Percentiles rank a stretch among this genome's conserved stretches.
These are phyloP conservation scores for Xerocomellus dryophilus DNA, from an alignment of 768 basidiomycete species.

Conservation along the genomic window DNA sequence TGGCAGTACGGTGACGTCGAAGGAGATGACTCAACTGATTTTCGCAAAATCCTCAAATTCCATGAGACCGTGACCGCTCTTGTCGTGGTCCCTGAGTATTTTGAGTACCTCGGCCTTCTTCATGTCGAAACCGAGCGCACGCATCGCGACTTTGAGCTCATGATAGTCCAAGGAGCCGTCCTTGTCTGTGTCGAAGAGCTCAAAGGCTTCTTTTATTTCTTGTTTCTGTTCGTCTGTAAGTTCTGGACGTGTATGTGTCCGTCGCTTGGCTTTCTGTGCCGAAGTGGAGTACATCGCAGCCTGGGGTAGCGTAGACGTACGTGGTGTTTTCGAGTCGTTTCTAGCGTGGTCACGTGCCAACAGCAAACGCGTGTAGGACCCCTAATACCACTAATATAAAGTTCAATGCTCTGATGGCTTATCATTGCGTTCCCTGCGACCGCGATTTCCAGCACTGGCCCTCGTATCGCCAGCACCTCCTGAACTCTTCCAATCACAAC, in stretches of 20 bases:
- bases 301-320: not conserved
- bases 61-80: slow-evolving; percentile 79
- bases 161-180: slow-evolving; percentile 96
- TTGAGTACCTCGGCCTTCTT: slow-evolving; percentile 99
- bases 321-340: not conserved
- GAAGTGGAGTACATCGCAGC: slow-evolving; percentile 54
- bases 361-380: slow-evolving; percentile 31
- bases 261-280: slow-evolving; percentile 70
- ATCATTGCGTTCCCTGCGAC: slow-evolving; percentile 38
- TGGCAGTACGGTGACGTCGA: not conserved
- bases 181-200: slow-evolving; percentile 98
- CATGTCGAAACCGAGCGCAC: slow-evolving; percentile 94
- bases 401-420: too few species aligned
- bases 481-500: slow-evolving; percentile 39
- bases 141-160: slow-evolving; percentile 98
- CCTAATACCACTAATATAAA: slow-evolving; percentile 6
- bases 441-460: slow-evolving; percentile 31
- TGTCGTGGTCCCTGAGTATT: slow-evolving; percentile 86
- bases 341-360: slow-evolving; percentile 24
- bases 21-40: slow-evolving; percentile 64
- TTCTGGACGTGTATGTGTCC: slow-evolving; percentile 74
- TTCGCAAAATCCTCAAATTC: slow-evolving; percentile 91
- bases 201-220: slow-evolving; percentile 98
- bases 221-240: slow-evolving; percentile 87
- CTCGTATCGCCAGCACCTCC: slow-evolving; percentile 37